Evolutionary conservation across 2,329 filamentous ascomycete species (phyloP).

Genomic region (Arthrobotrys pseudoclavata): DNA sequence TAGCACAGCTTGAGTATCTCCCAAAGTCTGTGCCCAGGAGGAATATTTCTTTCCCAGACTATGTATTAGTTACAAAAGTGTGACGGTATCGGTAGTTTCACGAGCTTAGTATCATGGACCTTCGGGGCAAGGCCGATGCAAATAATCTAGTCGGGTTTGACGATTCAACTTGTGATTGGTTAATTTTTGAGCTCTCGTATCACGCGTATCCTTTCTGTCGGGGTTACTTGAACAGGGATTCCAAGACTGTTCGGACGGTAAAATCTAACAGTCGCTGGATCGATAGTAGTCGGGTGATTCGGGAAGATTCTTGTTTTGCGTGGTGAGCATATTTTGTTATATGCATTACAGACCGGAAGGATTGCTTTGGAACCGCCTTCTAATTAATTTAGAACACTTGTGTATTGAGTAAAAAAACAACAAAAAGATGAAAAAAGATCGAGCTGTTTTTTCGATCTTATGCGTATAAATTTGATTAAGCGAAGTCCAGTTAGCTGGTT

Average conservation of each 20-base stretch:
- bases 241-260: too few species aligned
- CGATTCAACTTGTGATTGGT: neutral
- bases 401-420: neutral
- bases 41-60: too few species aligned
- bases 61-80: too few species aligned
- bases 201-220: neutral
- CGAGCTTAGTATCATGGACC: too few species aligned
- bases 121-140: too few species aligned
- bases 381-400: neutral
- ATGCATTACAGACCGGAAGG: neutral
- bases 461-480: neutral
- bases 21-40: too few species aligned
- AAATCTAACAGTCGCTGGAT: too few species aligned
- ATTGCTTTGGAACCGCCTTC: neutral
- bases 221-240: slow-evolving; percentile 2
- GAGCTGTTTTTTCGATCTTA: neutral
- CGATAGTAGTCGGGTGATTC: too few species aligned
- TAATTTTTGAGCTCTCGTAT: neutral
- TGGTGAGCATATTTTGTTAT: neutral
- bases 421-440: neutral
- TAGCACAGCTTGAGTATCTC: too few species aligned
- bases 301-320: neutral
- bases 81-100: too few species aligned
- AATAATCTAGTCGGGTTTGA: too few species aligned
- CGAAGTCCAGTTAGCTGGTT: neutral